These are phyloP conservation scores for Vitis rotundifolia DNA, from an alignment of 164 flowering plant species.

Conservation along the genomic window DNA sequence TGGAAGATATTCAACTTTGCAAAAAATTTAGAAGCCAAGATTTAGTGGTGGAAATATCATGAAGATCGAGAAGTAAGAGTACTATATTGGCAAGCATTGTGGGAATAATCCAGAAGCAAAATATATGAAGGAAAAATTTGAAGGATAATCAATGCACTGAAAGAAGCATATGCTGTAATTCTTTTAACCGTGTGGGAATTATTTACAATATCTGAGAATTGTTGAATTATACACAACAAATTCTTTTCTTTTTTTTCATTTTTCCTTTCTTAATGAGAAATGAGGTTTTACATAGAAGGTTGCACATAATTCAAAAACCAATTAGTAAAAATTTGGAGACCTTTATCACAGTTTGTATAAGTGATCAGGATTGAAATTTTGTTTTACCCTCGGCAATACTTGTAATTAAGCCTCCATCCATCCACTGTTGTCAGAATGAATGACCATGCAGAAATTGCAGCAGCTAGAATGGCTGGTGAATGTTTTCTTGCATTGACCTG, in stretches of 20 bases:
- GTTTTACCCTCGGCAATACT: constrained; percentile 22
- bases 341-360: no score
- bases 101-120: neutral
- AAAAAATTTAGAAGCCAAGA: neutral
- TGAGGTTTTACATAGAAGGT: no score
- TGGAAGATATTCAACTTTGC: neutral
- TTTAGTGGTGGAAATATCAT: neutral
- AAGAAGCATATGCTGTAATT: no score
- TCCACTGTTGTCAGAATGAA: constrained; percentile 24
- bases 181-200: no score
- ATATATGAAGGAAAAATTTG: neutral
- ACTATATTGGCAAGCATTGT: neutral
- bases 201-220: no score
- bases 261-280: no score
- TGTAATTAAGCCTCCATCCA: constrained; percentile 14
- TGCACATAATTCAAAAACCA: no score
- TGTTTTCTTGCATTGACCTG: neutral
- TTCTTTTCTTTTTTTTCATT: no score
- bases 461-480: neutral
- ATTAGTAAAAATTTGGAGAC: no score
- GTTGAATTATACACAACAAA: no score
- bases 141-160: neutral
- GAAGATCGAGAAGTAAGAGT: neutral
- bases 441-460: constrained; percentile 28
- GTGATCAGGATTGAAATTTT: neutral